Evolutionary conservation across 805 yeast species (phyloP).

Genomic region (Metschnikowia bowlesiae): DNA sequence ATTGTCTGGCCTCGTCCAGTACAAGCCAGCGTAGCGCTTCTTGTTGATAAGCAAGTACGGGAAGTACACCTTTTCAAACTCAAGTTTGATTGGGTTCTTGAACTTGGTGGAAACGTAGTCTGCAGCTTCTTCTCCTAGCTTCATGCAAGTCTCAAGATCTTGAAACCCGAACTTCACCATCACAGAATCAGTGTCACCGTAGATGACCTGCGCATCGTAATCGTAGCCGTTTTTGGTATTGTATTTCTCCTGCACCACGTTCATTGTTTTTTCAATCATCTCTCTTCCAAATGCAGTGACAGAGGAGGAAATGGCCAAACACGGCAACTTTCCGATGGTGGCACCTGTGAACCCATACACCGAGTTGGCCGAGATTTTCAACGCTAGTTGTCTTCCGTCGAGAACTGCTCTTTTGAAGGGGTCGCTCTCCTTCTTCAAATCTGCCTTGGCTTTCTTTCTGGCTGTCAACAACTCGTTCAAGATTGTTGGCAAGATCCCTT

Average conservation of each 20-base stretch:
- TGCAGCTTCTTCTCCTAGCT: slow-evolving; percentile 92
- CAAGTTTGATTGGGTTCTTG: slow-evolving; percentile 83
- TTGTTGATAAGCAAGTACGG: slow-evolving; percentile 93
- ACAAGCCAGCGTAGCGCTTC: slow-evolving; percentile 94
- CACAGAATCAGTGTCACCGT: slow-evolving; percentile 99
- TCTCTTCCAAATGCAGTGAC: slow-evolving; percentile 94
- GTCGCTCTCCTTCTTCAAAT: slow-evolving; percentile 86
- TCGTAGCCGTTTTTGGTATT: slow-evolving; percentile 75
- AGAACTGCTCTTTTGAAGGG: slow-evolving; percentile 91
- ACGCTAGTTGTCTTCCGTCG: slow-evolving; percentile 95
- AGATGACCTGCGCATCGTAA: slow-evolving; percentile 86
- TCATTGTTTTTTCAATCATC: slow-evolving; percentile 91
- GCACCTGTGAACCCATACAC: slow-evolving; percentile 99
- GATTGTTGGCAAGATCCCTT: slow-evolving; percentile 90
- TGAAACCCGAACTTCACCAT: slow-evolving; percentile 94
- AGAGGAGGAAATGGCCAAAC: slow-evolving; percentile 92
- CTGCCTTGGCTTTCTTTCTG: slow-evolving; percentile 88
- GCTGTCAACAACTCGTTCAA: slow-evolving; percentile 84
- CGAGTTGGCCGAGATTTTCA: slow-evolving; percentile 95
- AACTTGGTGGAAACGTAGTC: slow-evolving; percentile 75
- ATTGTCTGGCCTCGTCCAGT: slow-evolving; percentile 91
- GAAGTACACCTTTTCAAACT: slow-evolving; percentile 93
- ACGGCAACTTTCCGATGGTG: slow-evolving; percentile 93
- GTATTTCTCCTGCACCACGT: slow-evolving; percentile 76
- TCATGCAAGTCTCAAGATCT: slow-evolving; percentile 82